Percentiles rank a stretch among this genome's conserved stretches.
Evolutionary conservation across 208 protist genomes (phyloP).

Genomic region (Leishmania amazonensis): DNA sequence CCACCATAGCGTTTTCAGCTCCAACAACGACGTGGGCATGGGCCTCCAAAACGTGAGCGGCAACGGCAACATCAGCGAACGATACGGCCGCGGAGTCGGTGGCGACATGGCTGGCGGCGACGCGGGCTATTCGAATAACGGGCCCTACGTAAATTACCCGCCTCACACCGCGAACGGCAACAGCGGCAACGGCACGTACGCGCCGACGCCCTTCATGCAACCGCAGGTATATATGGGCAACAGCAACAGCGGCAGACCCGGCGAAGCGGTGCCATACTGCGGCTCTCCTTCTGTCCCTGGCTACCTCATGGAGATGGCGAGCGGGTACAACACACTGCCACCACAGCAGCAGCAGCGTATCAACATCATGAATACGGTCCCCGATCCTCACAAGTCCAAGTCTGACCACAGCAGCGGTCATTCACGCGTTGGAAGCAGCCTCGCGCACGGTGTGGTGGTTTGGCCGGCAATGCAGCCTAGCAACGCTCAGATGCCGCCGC

Average conservation of each 20-base stretch:
- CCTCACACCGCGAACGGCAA: background rate
- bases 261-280: background rate
- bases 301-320: background rate
- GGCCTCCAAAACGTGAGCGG: background rate
- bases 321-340: background rate
- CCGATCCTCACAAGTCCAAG: background rate
- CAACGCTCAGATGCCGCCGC: background rate
- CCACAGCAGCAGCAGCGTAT: slow-evolving; percentile 1
- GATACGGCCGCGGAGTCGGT: background rate
- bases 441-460: background rate
- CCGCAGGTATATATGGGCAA: background rate
- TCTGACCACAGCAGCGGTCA: background rate
- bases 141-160: background rate
- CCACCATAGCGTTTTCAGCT: background rate
- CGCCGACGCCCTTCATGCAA: background rate
- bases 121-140: background rate
- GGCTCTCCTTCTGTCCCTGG: background rate
- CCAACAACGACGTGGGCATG: background rate
- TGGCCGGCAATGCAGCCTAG: background rate
- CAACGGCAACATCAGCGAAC: background rate
- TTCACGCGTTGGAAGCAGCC: background rate
- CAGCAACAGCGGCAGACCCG: background rate
- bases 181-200: background rate
- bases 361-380: background rate
- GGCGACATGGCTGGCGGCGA: background rate